Evolutionary conservation across 1,284 basidiomycete genomes (phyloP), one percentile per base, ranked within the genome.

Genomic region (Naganishia sp.): DNA sequence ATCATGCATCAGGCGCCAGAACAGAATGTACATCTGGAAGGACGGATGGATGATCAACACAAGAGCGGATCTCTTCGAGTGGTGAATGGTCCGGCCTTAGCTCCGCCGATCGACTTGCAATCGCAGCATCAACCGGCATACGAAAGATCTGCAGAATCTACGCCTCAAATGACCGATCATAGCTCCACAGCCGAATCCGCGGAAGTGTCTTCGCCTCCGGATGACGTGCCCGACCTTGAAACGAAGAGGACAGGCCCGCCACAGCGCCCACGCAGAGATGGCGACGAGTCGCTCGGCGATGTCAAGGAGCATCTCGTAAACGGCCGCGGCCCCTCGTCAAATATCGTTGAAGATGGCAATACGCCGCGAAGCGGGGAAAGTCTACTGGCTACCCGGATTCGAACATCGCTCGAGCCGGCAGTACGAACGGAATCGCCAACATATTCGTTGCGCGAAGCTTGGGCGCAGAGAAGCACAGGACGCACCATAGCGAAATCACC

Each of bases 21-120:
- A 13, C 36, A 36, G 48, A 52, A 64, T 23, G 45, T 28, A 46
- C 28, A 21, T 5, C 33, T 21, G 18, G 36, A 61, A 15, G 36
- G 50, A 10, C 23, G 21, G 23, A 31, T 25, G 43, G 44, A 55
- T 11, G 36, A 21, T 18, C 53, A 55, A 21, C 7, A 33, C 15
- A 46, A n/a, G 13, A 28, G 10, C 39, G 57, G 46, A 6, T 43
- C 31, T 44, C 50, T 64, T 7, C 49, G 63, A 16, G 43, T 46
- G 18, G 21, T 55, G 18, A 54, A 50, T 33, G 28, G 48, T 23
- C 44, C 56, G 33, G 45, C 57, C 1, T 66, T 61, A 10, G 57
- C 65, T n/a, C 60, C 65, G 15, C 57, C 65, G 13, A 55, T 66
- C 33, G 59, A 61, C 48, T 42, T 61, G 5, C 59, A 61, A 42